Evolutionary conservation across 2,329 filamentous ascomycete genomes (phyloP), one percentile per base, ranked within the genome.

Genomic region (Cladosporium austrohemisphaericum): DNA sequence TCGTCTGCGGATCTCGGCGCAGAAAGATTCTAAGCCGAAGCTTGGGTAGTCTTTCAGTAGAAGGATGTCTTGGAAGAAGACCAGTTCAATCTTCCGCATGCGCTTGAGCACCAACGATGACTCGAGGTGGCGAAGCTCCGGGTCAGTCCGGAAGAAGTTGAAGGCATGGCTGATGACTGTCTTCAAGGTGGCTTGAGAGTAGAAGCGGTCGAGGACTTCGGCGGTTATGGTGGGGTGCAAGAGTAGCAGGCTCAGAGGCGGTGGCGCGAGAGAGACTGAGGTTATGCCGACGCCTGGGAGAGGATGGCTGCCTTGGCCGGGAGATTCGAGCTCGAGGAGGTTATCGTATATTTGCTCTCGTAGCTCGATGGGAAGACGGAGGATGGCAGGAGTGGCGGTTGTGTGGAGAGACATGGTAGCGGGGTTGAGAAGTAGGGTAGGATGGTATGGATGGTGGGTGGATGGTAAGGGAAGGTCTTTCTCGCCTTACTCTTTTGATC

Each of bases 321-420:
- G 29, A 13, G 20, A 26, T 9, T 50, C 31, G 22, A 41, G 47
- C 3, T 44, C 9, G n/a, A 71, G 65, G 31, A 71, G 29, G 44
- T 62, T 57, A 19, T 47, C 37, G 56, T 69, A 72, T 28, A 72
- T 69, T 6, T 65, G 54, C n/a, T 63, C 57, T 11, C 70, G 67
- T 20, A 73, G 58, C 47, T 73, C 70, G 47, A 67, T 41, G 3
- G 70, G 69, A 7, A 72, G 62, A 35, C 36, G 65, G 54, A 57
- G 66, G 52, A 50, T 57, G 18, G 38, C 10, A 14, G 37, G 47
- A n/a, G 5, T 35, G 14, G 37, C 16, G 28, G 8, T 36, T 35
- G 13, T 26, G 3, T 32, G 19, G 11, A 31, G 28, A 32, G 20
- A 32, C 26, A 33, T 44, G 41, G 8, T 31, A n/a, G n/a, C n/a